phyloP scores from a whole-genome alignment of 257 asterid genomes.

The Agastache rugosa region DNA sequence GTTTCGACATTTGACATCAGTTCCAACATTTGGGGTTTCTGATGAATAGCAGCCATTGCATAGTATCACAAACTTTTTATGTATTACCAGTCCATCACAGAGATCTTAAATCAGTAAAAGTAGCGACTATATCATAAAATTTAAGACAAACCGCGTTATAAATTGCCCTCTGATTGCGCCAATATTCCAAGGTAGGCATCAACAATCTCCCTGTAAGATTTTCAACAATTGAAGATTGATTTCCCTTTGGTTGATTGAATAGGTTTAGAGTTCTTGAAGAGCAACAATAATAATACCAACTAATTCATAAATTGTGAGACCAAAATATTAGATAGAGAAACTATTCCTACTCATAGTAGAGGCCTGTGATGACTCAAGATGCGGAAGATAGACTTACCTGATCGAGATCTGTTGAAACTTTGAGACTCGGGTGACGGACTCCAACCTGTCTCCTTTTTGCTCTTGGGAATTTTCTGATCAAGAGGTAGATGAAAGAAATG shows the following conservation, averaged over 20 bases:
- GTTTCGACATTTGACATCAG: constrained; percentile 5
- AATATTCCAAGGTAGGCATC: constrained; percentile 67
- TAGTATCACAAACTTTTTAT: not conserved
- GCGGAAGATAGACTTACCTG: constrained; percentile 54
- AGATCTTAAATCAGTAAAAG: constrained; percentile 20
- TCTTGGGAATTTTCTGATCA: constrained; percentile 47
- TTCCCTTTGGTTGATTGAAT: constrained; percentile 12
- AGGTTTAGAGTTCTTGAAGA: not conserved
- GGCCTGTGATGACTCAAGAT: not conserved
- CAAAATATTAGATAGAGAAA: not conserved
- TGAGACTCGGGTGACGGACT: constrained; percentile 49
- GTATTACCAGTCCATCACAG: constrained; percentile 1
- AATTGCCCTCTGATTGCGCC: constrained; percentile 76
- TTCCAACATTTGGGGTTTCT: constrained; percentile 4
- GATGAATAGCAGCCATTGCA: constrained; percentile 11
- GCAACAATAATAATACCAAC: constrained; percentile 2
- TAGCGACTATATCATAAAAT: not conserved
- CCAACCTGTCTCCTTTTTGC: constrained; percentile 33
- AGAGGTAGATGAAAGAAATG: constrained; percentile 29
- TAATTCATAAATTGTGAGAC: not conserved
- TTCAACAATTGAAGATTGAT: constrained; percentile 13
- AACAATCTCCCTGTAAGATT: constrained; percentile 68
- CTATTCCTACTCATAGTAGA: not conserved
- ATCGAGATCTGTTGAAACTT: constrained; percentile 63
- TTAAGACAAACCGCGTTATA: constrained; percentile 57